These are phyloP conservation scores for Mycena venus DNA, from an alignment of 768 basidiomycete genomes.

Conservation along the genomic window DNA sequence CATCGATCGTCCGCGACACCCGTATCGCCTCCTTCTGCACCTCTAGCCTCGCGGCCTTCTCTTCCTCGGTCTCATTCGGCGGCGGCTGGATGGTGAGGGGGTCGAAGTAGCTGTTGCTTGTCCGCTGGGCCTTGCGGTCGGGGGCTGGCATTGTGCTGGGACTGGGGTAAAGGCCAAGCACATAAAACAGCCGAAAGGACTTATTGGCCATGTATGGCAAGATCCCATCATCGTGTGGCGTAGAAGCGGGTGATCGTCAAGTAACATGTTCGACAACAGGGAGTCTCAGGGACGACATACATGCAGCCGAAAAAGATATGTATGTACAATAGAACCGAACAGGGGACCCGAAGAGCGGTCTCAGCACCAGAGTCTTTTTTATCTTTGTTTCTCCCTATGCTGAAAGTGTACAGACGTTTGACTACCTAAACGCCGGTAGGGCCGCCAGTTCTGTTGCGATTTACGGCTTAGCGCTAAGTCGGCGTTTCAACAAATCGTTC, in stretches of 20 bases:
- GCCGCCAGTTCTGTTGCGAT: too few species aligned
- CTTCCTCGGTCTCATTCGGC: conserved; percentile 50
- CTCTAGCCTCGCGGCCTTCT: conserved; percentile 44
- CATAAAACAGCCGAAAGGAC: conserved; percentile 13
- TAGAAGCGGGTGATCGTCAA: conserved; percentile 3
- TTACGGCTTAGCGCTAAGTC: too few species aligned
- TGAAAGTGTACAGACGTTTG: too few species aligned
- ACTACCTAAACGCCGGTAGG: too few species aligned
- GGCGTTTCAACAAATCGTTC: too few species aligned
- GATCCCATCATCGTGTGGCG: conserved; percentile 8
- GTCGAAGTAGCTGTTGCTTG: conserved; percentile 37
- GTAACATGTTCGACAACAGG: too few species aligned
- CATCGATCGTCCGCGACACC: conserved; percentile 53
- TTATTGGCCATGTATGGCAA: conserved; percentile 22
- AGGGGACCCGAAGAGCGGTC: too few species aligned
- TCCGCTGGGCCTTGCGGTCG: background rate
- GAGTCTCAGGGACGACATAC: too few species aligned
- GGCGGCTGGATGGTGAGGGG: conserved; percentile 51
- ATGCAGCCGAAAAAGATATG: too few species aligned
- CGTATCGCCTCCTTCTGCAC: conserved; percentile 48
- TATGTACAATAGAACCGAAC: too few species aligned
- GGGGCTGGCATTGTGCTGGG: conserved; percentile 13
- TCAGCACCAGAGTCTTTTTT: too few species aligned
- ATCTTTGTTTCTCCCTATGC: too few species aligned
- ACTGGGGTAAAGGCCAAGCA: background rate